A percentile compares a stretch with the other conserved stretches of the same genome.
Evolutionary conservation across 805 yeast genomes (phyloP).

Genomic region (Candida cerambycidarum): DNA sequence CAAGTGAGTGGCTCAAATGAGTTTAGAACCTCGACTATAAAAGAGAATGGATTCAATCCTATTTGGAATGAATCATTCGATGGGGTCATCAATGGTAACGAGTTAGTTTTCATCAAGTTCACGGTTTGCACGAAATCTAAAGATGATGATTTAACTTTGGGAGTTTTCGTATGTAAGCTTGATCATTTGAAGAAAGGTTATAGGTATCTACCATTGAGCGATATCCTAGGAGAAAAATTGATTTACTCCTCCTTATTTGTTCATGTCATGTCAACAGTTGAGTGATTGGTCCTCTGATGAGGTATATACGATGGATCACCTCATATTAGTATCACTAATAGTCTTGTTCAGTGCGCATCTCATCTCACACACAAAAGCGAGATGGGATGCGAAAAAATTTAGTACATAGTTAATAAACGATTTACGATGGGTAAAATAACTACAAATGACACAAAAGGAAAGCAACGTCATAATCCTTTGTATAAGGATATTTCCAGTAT

Average conservation of each 20-base stretch:
- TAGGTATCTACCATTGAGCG: constrained; percentile 76
- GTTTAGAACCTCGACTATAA: constrained; percentile 30
- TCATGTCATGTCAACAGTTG: too few species aligned
- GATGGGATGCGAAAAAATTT: constrained; percentile 10
- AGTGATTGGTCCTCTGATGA: too few species aligned
- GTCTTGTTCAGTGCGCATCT: too few species aligned
- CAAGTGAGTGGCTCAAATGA: constrained; percentile 23
- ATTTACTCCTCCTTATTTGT: constrained; percentile 53
- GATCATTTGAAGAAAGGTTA: constrained; percentile 73
- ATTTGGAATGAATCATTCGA: constrained; percentile 63
- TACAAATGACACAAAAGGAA: constrained; percentile 49
- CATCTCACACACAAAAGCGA: constrained; percentile 8
- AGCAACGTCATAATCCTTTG: constrained; percentile 78
- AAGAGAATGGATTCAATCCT: constrained; percentile 85
- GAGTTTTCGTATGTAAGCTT: constrained; percentile 61
- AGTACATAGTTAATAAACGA: constrained; percentile 6
- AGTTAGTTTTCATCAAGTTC: constrained; percentile 58
- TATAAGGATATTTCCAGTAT: constrained; percentile 74
- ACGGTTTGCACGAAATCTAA: constrained; percentile 42
- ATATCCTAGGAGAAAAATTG: constrained; percentile 74
- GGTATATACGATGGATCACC: background rate
- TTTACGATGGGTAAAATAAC: constrained; percentile 65
- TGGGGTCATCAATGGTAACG: constrained; percentile 40
- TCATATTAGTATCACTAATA: background rate
- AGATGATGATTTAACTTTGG: constrained; percentile 39